Conservation (phyloP, 2,329 filamentous ascomycete species). For the Bertia moriformis region DNA sequence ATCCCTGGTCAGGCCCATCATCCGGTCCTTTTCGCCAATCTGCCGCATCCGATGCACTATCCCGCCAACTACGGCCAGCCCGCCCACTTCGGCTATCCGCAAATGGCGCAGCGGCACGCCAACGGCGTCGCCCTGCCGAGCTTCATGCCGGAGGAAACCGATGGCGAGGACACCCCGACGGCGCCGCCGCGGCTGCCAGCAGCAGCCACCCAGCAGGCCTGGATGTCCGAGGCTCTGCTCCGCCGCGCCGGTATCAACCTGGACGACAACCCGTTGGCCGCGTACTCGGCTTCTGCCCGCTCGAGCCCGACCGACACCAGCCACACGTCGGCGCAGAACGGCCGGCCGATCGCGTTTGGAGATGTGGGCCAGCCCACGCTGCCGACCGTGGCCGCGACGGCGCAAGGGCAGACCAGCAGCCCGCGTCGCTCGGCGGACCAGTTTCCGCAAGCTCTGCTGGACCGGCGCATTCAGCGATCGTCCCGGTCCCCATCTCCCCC, state of each 20-base stretch:
- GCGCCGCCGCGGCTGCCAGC: too few species aligned
- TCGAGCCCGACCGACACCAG: constrained; percentile 10
- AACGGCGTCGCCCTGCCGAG: constrained; percentile 37
- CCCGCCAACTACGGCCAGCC: constrained; percentile 16
- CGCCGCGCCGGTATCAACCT: too few species aligned
- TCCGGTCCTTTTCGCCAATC: constrained; percentile 15
- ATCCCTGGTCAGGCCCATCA: too few species aligned
- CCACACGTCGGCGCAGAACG: too few species aligned
- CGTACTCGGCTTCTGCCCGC: constrained; percentile 20
- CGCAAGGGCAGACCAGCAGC: too few species aligned
- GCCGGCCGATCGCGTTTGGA: constrained; percentile 26
- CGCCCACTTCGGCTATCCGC: constrained; percentile 18
- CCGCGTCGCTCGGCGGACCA: constrained; percentile 38
- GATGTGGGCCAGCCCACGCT: constrained; percentile 25
- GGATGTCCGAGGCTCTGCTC: too few species aligned
- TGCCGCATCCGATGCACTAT: constrained; percentile 13
- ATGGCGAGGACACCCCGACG: too few species aligned
- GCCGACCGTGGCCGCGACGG: too few species aligned
- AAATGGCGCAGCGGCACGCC: constrained; percentile 20
- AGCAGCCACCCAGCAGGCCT: neutral
- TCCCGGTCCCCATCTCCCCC: constrained; percentile 42
- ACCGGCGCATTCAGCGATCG: constrained; percentile 33
- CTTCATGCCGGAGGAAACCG: constrained; percentile 37
- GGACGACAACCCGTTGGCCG: constrained; percentile 21
- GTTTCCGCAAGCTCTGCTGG: constrained; percentile 34